These are phyloP conservation scores for Brassica hybrid DNA, from an alignment of 441 rosid genomes.

Conservation along the genomic window DNA sequence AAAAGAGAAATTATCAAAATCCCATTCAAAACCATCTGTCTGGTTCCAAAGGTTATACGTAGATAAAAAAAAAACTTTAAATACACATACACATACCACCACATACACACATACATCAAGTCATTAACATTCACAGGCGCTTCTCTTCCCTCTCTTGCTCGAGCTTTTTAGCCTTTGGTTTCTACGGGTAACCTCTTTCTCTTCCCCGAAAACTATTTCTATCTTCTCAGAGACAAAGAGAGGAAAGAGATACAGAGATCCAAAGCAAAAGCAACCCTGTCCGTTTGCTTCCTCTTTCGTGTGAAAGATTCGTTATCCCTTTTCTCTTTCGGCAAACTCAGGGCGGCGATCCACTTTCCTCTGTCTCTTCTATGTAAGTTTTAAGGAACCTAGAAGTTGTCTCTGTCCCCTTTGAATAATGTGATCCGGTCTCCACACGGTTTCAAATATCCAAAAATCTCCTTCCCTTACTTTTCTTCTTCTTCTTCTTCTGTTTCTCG, in stretches of 20 bases:
- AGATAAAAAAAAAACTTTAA: no score
- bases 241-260: slow-evolving; percentile 14
- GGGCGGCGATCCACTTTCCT: slow-evolving; percentile 29
- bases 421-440: slow-evolving; percentile 34
- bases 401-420: slow-evolving; percentile 14
- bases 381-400: background rate
- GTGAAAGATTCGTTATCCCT: slow-evolving; percentile 37
- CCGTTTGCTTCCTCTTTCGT: background rate
- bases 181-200: slow-evolving; percentile 28
- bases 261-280: slow-evolving; percentile 28
- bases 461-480: background rate
- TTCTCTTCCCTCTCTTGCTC: slow-evolving; percentile 40
- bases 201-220: background rate
- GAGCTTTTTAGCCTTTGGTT: slow-evolving; percentile 26
- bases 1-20: no score
- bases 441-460: slow-evolving; percentile 14
- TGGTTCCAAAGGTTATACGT: no score
- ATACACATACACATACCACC: background rate
- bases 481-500: background rate
- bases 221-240: background rate
- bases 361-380: background rate
- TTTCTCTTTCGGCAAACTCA: slow-evolving; percentile 34
- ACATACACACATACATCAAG: background rate
- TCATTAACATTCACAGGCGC: background rate
- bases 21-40: no score